Evolutionary conservation across 768 basidiomycete species (phyloP), one percentile per base, ranked within the genome.

Genomic region (Hypholoma sublateritium): DNA sequence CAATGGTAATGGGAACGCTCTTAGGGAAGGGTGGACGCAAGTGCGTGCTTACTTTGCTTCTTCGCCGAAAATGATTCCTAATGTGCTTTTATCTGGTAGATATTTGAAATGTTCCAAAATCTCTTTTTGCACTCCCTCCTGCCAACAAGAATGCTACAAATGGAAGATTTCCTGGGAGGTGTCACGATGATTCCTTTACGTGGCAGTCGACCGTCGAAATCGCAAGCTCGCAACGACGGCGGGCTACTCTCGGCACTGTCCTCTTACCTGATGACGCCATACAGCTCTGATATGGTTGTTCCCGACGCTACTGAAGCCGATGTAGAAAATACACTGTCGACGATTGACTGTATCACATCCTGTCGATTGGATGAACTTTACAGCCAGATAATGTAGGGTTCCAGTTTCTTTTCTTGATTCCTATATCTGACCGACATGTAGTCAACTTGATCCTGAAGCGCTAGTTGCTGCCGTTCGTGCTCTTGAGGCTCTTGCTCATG

Each of bases 91-190:
- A 47, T 32, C 17, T 22, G 6, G 45, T 55, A 97, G 91, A 93
- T 99, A 53, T 98, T 99, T 65, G 96, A 98, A 71, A 98, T 98
- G 88, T 95, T 96, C 74, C 90, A 95, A 67, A 97, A 95, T 34
- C 77, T 99, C 21, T 99, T 98, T 74, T 72, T 98, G 45, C 91
- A 98, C 69, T 95, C 95, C 16, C 78, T 98, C 22, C 77, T 99
- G 16, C 97, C 97, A 0, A 85, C 80, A 9, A 80, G 89, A 49
- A 91, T 99, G 89, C 75, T 97, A 11, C 93, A 96, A 69, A 95
- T 97, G 91, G 96, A 97, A 69, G 97, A 98, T 67, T 98, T 99
- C 76, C 81, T 98, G 8, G 94, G 94, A n/a, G 95, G 95, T 14
- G 85, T 88, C 32, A 90, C 93, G 6, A 88, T 87, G 77, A 98